Conservation (phyloP, 768 basidiomycete species). For the Polyporus arcularius region DNA sequence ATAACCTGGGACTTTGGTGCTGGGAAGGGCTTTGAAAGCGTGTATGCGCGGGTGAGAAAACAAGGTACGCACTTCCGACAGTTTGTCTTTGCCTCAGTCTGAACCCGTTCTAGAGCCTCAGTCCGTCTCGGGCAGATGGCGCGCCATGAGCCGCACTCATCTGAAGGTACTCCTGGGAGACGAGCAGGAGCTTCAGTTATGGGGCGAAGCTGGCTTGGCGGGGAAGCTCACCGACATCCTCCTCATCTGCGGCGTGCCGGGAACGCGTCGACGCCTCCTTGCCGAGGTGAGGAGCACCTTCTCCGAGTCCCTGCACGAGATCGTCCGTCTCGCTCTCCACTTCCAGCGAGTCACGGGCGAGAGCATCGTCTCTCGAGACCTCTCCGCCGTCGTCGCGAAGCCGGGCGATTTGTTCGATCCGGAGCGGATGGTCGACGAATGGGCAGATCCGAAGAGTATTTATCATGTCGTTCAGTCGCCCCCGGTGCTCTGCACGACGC, state of each 20-base stretch:
- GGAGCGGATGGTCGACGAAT: slow-evolving; percentile 11
- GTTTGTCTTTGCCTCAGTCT: not conserved
- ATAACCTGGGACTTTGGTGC: slow-evolving; percentile 12
- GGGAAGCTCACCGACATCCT: not conserved
- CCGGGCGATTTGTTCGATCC: not conserved
- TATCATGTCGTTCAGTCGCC: too few relatives aligned
- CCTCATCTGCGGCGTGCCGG: not conserved
- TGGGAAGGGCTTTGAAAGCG: too few relatives aligned
- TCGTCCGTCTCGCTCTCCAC: not conserved
- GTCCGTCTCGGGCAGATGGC: slow-evolving; percentile 13
- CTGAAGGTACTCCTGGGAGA: not conserved
- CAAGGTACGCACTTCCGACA: slow-evolving; percentile 3
- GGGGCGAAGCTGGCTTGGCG: not conserved
- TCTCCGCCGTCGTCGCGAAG: not conserved
- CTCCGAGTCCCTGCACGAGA: not conserved
- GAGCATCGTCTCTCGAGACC: slow-evolving; percentile 7
- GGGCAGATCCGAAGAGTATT: not conserved
- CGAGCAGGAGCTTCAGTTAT: not conserved
- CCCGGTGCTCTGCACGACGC: slow-evolving; percentile 4
- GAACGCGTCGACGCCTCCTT: not conserved
- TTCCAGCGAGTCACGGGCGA: slow-evolving; percentile 5
- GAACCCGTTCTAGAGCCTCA: slow-evolving; percentile 9
- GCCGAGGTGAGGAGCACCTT: not conserved
- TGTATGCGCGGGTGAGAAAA: slow-evolving; percentile 2
- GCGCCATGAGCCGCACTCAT: slow-evolving; percentile 10